Evolutionary conservation across 371 early-diverging fungal species (phyloP), one percentile per base, ranked within the genome.

Genomic region (Lichtheimia ramosa): DNA sequence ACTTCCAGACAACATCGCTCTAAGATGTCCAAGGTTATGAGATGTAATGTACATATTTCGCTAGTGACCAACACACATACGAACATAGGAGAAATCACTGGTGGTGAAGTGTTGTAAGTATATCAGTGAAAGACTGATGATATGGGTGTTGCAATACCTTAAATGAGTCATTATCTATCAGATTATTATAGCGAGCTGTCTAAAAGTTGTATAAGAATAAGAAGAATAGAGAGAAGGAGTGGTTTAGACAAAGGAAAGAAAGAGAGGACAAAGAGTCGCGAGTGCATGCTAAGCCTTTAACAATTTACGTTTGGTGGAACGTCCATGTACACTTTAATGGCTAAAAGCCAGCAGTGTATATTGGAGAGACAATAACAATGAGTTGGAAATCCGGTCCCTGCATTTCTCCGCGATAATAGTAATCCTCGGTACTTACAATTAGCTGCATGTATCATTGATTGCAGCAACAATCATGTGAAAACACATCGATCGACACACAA

Each of bases 61-160:
- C 43, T 24, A 16, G 14, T 18, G 28, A 42, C 18, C 5, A 48
- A 28, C 13, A 13, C 13, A 41, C 43, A 24, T 77, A 71, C 77
- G 66, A 15, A 77, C 56, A 65, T 74, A 77, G 14, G 77, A 74
- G 49, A 74, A 74, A 64, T 77, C 77, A 64, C 77, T 77, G 5
- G 39, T 14, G 25, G 8, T 0, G 18, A 23, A 12, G 3, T 1
- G 7, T 12, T 14, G 0, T 23, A 21, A n/a, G 39, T 14, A 13
- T 46, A 43, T 16, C 25, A 25, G 34, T 13, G 10, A 49, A 23
- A 1, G 34, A 12, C 23, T 4, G 18, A 16, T 13, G 18, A 25
- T 54, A 5, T 39, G 16, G 13, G 5, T 25, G 25, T 5, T 25
- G 25, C 5, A 3, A 2, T 25, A 69, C 75, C 72, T 75, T 20